A percentile compares a stretch with the other conserved stretches of the same genome.
phyloP scores from a whole-genome alignment of 176 grass and related monocot genomes.

The Dendrocalamus sinicus region DNA sequence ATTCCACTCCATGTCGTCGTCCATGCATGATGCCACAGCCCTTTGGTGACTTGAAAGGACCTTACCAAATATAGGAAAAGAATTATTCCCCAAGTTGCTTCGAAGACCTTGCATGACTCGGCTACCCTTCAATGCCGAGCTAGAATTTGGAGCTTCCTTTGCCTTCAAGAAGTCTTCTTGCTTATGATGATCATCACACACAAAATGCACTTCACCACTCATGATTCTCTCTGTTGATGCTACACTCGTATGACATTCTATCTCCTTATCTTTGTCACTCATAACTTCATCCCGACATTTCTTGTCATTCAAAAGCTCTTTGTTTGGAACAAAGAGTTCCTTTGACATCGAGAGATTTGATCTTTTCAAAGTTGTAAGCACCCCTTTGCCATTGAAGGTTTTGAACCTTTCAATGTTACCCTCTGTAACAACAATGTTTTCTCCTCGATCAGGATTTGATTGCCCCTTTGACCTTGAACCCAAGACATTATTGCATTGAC shows the following conservation, averaged over 20 bases:
- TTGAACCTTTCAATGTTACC: neutral
- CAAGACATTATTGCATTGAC: neutral
- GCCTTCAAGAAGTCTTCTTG: rapidly evolving
- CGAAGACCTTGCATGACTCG: neutral
- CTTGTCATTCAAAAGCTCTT: neutral
- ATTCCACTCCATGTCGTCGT: neutral
- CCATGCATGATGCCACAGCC: neutral
- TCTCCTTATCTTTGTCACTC: neutral
- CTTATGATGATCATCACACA: neutral
- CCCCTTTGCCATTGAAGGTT: no score
- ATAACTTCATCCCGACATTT: neutral
- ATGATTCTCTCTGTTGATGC: neutral
- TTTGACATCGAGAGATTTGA: neutral
- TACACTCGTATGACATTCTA: neutral
- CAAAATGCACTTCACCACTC: neutral
- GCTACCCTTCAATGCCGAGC: neutral
- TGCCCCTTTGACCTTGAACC: neutral
- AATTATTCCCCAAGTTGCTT: neutral
- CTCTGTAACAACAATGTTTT: neutral
- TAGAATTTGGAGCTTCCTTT: neutral
- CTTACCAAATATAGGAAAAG: neutral
- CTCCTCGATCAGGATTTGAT: neutral
- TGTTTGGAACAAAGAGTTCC: neutral
- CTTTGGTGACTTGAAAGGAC: neutral
- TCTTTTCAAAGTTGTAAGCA: neutral